phyloP scores from a whole-genome alignment of 2,329 filamentous ascomycete species.

The Colletotrichum orbiculare region DNA sequence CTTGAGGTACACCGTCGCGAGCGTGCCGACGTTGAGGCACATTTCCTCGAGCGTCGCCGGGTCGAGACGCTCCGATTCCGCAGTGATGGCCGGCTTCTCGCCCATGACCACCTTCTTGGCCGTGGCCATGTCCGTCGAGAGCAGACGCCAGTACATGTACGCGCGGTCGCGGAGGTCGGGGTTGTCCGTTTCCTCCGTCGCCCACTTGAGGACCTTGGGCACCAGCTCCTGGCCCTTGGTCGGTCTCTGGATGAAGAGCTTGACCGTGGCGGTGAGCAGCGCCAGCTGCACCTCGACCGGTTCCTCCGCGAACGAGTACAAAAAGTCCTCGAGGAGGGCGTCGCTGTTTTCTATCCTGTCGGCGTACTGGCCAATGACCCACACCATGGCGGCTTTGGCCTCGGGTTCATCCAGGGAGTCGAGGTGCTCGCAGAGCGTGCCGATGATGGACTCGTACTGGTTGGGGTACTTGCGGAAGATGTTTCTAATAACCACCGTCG shows the following conservation, averaged over 20 bases:
- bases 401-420: slow-evolving; percentile 97
- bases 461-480: slow-evolving; percentile 99
- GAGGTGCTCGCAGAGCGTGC: slow-evolving; percentile 93
- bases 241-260: slow-evolving; percentile 95
- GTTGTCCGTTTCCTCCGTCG: slow-evolving; percentile 99
- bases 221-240: slow-evolving; percentile 95
- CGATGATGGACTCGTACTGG: slow-evolving; percentile 98
- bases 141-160: slow-evolving; percentile 99
- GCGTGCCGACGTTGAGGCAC: slow-evolving; percentile 94
- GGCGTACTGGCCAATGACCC: slow-evolving; percentile 98
- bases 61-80: slow-evolving; percentile 94
- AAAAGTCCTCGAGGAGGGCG: slow-evolving; percentile 90
- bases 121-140: slow-evolving; percentile 89
- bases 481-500: slow-evolving; percentile 97
- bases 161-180: slow-evolving; percentile 94
- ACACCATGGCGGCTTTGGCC: slow-evolving; percentile 98
- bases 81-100: slow-evolving; percentile 94
- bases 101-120: slow-evolving; percentile 96
- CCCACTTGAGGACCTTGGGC: slow-evolving; percentile 96
- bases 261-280: slow-evolving; percentile 94
- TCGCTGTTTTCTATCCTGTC: slow-evolving; percentile 98
- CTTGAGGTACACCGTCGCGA: slow-evolving; percentile 97
- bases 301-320: slow-evolving; percentile 94
- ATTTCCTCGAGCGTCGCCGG: slow-evolving; percentile 93
- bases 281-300: slow-evolving; percentile 95